Base-by-base conservation (phyloP, 257 asterid genomes). In the Plantago ovata region DNA sequence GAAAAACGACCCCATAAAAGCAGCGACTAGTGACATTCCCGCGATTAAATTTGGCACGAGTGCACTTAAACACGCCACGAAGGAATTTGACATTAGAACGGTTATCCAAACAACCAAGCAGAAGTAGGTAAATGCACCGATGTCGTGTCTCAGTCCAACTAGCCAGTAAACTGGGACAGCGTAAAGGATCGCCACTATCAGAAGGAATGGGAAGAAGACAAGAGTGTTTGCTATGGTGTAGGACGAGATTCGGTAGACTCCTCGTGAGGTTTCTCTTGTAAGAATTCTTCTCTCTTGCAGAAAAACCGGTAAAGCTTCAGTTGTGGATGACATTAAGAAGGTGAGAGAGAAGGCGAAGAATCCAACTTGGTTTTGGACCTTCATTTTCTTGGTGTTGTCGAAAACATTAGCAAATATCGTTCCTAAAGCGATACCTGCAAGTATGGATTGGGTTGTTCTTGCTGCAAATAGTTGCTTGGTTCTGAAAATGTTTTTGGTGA, bases 291-390 rank as follows among this genome's bases (percentile, higher is more conserved):
- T 79, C 60, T 87, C 98, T 66, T 81, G 86, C 50, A 90, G 53
- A 83, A 90, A 84, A 60, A 90, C 75, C 1, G 91, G 95, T 6
- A 90, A 78, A n/a, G 95, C 95, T 75, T 90, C 96, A 6, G 87
- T 84, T n/a, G 94, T 82, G 7, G 95, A 75, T 41, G 96, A 83
- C 58, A 90, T 48, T 72, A 90, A 61, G 69, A 86, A 82, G 5
- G 93, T 76, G 12, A 90, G 81, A 23, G 75, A 74, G 71, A 90
- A 82, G 24, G 94, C 96, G 2, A 90, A 83, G 80, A 90, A 84
- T 3, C 95, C 98, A 19, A 86, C 2, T 64, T 81, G 85, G 54
- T 71, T 74, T 41, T 82, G 93, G 65, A 78, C 38, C 69, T 75
- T 70, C 68, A 62, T 56, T 43, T 38, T 74, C 53, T 72, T 70